Conservation (phyloP, 768 basidiomycete genomes). For the Lactarius hatsudake region DNA sequence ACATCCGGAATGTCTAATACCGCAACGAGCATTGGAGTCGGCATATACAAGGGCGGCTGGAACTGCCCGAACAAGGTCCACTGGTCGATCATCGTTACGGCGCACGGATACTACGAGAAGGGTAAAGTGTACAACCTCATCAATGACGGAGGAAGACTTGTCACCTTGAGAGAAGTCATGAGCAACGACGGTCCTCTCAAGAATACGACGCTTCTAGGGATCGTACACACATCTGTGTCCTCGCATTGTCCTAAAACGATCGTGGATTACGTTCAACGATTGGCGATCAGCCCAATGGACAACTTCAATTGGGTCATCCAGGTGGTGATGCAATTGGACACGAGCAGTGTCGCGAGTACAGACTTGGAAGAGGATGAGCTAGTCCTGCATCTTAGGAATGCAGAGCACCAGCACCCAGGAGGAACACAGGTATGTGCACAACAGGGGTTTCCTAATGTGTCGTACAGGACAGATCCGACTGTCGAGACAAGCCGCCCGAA, state of each 20-base stretch:
- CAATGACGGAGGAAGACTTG: conserved; percentile 1
- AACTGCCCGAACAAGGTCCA: not conserved
- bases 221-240: not conserved
- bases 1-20: not conserved
- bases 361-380: not conserved
- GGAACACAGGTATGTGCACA: not conserved
- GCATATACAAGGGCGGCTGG: not conserved
- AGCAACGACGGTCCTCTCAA: not conserved
- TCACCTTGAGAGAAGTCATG: not conserved
- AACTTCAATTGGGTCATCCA: conserved; percentile 8
- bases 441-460: not conserved
- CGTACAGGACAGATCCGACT: not conserved
- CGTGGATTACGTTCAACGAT: not conserved
- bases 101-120: not conserved
- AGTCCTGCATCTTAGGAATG: not conserved
- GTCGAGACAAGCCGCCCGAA: not conserved
- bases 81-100: not conserved
- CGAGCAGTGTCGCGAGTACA: not conserved
- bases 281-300: not conserved
- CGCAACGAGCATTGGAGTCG: not conserved
- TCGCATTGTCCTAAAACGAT: not conserved
- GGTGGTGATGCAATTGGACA: conserved; percentile 1
- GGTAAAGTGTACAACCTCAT: not conserved
- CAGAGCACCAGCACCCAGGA: not conserved
- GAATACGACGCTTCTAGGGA: not conserved